Percentiles rank a stretch among this genome's conserved stretches.
These are phyloP conservation scores for Pseudisothecium myosuroides DNA, from an alignment of 225 moss, liverwort and hornwort genomes.

Conservation along the genomic window DNA sequence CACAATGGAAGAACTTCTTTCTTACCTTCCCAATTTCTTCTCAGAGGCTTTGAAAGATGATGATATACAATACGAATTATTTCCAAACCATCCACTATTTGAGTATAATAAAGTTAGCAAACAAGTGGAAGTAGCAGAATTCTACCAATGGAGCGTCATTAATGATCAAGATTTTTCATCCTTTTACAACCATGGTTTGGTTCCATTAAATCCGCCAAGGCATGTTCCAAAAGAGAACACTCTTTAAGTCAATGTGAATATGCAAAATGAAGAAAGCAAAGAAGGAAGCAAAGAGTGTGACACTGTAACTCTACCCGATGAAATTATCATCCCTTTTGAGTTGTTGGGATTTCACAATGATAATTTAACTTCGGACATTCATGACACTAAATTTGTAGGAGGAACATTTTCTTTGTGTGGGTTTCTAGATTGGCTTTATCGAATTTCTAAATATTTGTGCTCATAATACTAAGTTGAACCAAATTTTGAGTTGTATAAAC, in stretches of 20 bases:
- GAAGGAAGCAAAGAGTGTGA: background rate
- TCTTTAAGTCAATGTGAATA: background rate
- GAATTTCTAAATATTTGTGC: background rate
- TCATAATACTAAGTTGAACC: background rate
- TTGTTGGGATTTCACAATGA: background rate
- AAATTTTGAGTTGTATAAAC: background rate
- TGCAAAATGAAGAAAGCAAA: background rate
- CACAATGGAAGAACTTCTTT: background rate
- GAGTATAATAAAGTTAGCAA: too few relatives aligned
- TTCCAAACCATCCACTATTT: too few relatives aligned
- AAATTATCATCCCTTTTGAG: background rate
- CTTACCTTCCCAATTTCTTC: background rate
- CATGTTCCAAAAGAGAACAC: too few relatives aligned
- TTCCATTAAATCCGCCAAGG: background rate
- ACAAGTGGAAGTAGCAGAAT: too few relatives aligned
- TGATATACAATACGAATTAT: too few relatives aligned
- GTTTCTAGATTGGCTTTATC: background rate
- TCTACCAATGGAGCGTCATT: too few relatives aligned
- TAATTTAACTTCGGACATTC: background rate
- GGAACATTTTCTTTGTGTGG: background rate
- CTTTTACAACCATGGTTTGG: background rate
- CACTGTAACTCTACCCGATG: background rate
- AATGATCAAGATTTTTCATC: too few relatives aligned
- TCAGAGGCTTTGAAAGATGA: too few relatives aligned
- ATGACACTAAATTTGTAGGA: fast-evolving